Conservation (phyloP, 2,329 filamentous ascomycete species). For the Pestalotiopsis sp. region DNA sequence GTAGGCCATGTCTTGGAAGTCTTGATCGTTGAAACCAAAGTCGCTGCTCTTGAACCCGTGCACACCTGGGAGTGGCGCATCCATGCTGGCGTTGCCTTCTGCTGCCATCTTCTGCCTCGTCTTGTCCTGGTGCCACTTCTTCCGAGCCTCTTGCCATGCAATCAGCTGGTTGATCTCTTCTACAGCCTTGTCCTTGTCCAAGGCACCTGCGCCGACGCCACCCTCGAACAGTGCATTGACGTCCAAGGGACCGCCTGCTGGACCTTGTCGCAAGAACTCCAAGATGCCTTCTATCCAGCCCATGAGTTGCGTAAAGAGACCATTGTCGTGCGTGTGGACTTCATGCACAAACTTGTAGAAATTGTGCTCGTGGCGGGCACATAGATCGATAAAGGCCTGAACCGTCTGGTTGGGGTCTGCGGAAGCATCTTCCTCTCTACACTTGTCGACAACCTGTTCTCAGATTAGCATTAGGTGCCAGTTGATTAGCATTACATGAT, state of each 20-base stretch:
- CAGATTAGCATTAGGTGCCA: slow-evolving; percentile 9
- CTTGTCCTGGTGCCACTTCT: slow-evolving; percentile 98
- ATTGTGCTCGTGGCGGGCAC: slow-evolving; percentile 91
- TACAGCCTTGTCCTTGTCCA: slow-evolving; percentile 75
- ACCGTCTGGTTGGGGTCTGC: slow-evolving; percentile 98
- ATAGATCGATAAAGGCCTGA: slow-evolving; percentile 96
- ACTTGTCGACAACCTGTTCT: slow-evolving; percentile 63
- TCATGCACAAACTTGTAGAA: slow-evolving; percentile 99
- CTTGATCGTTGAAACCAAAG: slow-evolving; percentile 87
- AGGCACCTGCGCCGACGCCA: slow-evolving; percentile 65
- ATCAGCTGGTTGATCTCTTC: slow-evolving; percentile 85
- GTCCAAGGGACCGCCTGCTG: slow-evolving; percentile 82
- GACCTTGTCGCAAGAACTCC: slow-evolving; percentile 87
- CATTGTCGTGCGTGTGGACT: slow-evolving; percentile 95
- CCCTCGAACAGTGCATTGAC: slow-evolving; percentile 93
- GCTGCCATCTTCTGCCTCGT: slow-evolving; percentile 99
- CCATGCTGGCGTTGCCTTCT: slow-evolving; percentile 61
- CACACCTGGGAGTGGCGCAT: slow-evolving; percentile 54
- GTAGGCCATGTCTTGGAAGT: slow-evolving; percentile 84
- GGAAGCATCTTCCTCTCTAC: slow-evolving; percentile 76
- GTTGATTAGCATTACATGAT: background rate
- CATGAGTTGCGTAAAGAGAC: slow-evolving; percentile 95
- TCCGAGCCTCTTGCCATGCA: slow-evolving; percentile 90
- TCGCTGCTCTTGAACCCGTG: slow-evolving; percentile 74
- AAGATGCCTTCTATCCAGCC: slow-evolving; percentile 95